These are phyloP conservation scores for Xylariaceae sp. DNA, from an alignment of 2,329 filamentous ascomycete species.

Conservation along the genomic window DNA sequence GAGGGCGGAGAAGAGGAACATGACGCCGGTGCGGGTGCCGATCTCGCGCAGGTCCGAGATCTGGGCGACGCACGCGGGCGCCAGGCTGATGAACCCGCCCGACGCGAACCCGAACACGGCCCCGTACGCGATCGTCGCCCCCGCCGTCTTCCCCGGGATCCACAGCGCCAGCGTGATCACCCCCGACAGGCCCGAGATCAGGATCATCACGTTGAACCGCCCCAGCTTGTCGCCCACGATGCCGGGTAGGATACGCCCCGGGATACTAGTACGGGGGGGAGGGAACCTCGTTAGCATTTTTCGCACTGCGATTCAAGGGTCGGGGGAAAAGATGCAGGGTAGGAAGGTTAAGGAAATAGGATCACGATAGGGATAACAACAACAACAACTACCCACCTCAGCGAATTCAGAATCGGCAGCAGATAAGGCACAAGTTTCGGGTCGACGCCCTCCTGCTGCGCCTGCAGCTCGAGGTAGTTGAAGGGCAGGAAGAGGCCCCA, in stretches of 20 bases:
- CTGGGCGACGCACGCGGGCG: constrained; percentile 32
- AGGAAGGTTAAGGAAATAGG: too few species aligned
- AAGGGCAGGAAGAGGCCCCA: constrained; percentile 43
- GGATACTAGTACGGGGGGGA: constrained; percentile 37
- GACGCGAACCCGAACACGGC: constrained; percentile 42
- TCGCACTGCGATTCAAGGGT: too few species aligned
- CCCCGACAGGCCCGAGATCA: constrained; percentile 32
- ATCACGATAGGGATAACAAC: too few species aligned
- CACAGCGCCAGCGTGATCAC: constrained; percentile 38
- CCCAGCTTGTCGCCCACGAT: constrained; percentile 39
- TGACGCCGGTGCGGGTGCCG: constrained; percentile 48
- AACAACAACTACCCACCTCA: constrained; percentile 43
- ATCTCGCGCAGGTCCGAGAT: constrained; percentile 30
- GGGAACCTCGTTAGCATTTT: constrained; percentile 12
- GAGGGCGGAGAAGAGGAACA: constrained; percentile 43
- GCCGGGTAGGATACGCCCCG: constrained; percentile 42
- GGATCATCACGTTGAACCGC: constrained; percentile 42
- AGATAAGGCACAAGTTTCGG: constrained; percentile 48
- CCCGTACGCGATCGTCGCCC: constrained; percentile 37
- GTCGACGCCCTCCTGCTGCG: constrained; percentile 27
- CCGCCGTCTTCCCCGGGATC: constrained; percentile 31
- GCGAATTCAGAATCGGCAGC: constrained; percentile 60
- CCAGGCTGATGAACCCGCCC: constrained; percentile 39
- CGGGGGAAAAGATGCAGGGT: not conserved
- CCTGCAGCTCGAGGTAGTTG: constrained; percentile 37